Conservation (phyloP, 805 yeast species). For the Cyberlindnera misumaiensis region DNA sequence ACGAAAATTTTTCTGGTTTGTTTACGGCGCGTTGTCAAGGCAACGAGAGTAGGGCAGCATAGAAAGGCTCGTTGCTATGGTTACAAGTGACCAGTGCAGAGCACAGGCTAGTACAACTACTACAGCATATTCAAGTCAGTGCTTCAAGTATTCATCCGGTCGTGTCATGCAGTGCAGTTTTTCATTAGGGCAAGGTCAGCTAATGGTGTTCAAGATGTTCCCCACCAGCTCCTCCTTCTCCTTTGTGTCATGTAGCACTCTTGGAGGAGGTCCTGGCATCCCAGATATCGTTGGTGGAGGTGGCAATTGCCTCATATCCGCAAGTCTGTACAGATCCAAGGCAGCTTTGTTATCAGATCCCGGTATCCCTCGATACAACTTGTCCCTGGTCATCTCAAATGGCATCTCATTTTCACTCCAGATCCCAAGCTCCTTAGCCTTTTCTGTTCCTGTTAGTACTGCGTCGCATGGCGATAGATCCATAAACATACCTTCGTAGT, state of each 20-base stretch:
- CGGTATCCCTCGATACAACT: constrained; percentile 26
- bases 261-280: constrained; percentile 22
- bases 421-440: constrained; percentile 27
- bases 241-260: constrained; percentile 9
- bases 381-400: constrained; percentile 14
- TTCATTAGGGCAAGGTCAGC: constrained; percentile 2
- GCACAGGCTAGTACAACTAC: no score
- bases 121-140: no score
- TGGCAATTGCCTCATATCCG: constrained; percentile 16
- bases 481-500: constrained; percentile 43
- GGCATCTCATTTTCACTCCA: constrained; percentile 25
- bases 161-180: background rate
- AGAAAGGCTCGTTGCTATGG: no score
- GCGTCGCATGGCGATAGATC: background rate
- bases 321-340: constrained; percentile 15
- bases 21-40: background rate
- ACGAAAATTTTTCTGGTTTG: background rate
- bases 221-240: constrained; percentile 13
- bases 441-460: constrained; percentile 7
- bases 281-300: constrained; percentile 21
- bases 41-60: background rate
- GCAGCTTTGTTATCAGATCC: constrained; percentile 2
- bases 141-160: no score
- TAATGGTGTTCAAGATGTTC: constrained; percentile 17
- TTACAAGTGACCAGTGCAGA: no score